phyloP scores from a whole-genome alignment of 2,329 filamentous ascomycete genomes.

The Mollisia scopiformis region DNA sequence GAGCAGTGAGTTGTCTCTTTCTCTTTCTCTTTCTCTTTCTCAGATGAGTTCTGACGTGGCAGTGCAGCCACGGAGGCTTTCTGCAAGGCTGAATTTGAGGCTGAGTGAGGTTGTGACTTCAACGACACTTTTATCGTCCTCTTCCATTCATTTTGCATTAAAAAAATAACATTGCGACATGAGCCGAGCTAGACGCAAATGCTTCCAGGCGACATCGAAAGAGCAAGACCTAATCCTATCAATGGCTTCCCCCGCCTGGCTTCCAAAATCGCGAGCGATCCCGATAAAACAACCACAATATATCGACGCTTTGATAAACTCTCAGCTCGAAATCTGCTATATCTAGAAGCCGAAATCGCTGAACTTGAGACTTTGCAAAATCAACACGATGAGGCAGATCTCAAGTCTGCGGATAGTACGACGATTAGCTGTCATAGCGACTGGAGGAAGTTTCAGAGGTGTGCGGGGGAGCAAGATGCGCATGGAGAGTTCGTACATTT shows the following conservation, averaged over 20 bases:
- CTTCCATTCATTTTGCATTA: too few species aligned
- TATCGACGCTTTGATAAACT: constrained; percentile 21
- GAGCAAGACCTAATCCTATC: background rate
- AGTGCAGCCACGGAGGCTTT: too few species aligned
- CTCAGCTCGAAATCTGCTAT: constrained; percentile 23
- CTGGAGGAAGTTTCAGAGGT: constrained; percentile 13
- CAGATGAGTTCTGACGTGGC: too few species aligned
- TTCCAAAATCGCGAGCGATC: constrained; percentile 11
- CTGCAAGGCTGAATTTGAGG: too few species aligned
- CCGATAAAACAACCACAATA: constrained; percentile 13
- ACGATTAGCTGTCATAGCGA: constrained; percentile 13
- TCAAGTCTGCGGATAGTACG: background rate
- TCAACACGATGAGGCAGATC: constrained; percentile 18
- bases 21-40: too few species aligned
- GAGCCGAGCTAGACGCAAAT: too few species aligned
- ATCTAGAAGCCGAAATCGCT: constrained; percentile 16
- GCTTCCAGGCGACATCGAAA: background rate
- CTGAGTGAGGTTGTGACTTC: too few species aligned
- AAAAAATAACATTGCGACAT: too few species aligned
- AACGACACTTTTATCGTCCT: too few species aligned
- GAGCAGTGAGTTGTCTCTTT: too few species aligned
- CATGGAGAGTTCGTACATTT: background rate
- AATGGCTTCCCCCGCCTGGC: constrained; percentile 10
- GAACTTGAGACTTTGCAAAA: constrained; percentile 18
- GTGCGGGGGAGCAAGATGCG: constrained; percentile 4